Evolutionary conservation across 176 grass and related monocot species (phyloP).

Genomic region (Dactylis glomerata): DNA sequence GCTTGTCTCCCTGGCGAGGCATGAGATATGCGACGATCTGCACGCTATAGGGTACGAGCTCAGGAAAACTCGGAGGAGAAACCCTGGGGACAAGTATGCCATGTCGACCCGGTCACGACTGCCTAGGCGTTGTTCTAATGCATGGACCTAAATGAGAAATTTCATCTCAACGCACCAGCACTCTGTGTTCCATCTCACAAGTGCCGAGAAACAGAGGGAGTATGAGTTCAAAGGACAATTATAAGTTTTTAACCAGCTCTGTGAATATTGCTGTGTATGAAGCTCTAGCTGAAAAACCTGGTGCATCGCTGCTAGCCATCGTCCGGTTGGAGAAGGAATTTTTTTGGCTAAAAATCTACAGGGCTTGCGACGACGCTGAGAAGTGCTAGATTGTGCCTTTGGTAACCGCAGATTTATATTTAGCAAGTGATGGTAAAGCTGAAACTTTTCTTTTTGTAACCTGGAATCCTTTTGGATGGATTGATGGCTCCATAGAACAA

Average conservation of each 20-base stretch:
- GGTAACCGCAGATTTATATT: not conserved
- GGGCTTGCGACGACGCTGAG: not conserved
- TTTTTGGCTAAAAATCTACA: not conserved
- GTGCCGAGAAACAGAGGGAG: not conserved
- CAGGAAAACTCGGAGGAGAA: conserved; percentile 65
- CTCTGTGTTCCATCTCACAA: not conserved
- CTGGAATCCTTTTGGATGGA: not conserved
- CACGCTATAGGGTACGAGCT: conserved; percentile 66
- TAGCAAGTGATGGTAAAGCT: conserved; percentile 10
- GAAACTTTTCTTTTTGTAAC: not conserved
- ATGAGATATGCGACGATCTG: conserved; percentile 87
- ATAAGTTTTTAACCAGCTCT: not conserved
- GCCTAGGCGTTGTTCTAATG: conserved; percentile 25
- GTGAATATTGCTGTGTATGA: conserved; percentile 14
- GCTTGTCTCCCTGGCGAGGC: conserved; percentile 67
- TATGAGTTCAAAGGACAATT: not conserved
- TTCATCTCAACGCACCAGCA: not conserved
- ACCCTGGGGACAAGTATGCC: conserved; percentile 17
- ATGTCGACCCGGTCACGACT: conserved; percentile 29
- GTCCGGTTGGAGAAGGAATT: not conserved
- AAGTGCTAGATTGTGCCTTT: not conserved
- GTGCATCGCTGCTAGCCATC: not conserved
- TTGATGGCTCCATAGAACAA: conserved; percentile 18
- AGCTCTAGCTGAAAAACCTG: not conserved
- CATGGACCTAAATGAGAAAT: conserved; percentile 12